Conservation (phyloP, 257 asterid species). For the Nicotiana obtusifolia region DNA sequence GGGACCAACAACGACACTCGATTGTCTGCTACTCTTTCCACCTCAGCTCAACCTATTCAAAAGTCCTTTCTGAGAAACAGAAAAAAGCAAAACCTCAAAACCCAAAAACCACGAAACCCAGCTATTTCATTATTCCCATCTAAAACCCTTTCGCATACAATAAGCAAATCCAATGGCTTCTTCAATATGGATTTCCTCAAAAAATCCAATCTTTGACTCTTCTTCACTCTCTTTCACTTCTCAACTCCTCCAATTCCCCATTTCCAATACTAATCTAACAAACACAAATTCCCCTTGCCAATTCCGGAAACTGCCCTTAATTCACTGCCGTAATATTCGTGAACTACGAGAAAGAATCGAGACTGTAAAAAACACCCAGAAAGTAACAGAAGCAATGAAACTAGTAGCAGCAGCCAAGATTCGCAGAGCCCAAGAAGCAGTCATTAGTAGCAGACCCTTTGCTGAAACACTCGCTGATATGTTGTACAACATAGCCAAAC, state of each 20-base stretch:
- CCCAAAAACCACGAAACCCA: background rate
- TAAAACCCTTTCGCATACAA: background rate
- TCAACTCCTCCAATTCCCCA: background rate
- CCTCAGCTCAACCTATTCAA: too few relatives aligned
- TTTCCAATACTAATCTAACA: background rate
- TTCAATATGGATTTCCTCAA: background rate
- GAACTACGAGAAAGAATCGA: slow-evolving; percentile 53
- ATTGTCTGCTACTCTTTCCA: too few relatives aligned
- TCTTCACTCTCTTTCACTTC: slow-evolving; percentile 1
- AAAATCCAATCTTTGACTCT: background rate
- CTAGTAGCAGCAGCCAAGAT: slow-evolving; percentile 73
- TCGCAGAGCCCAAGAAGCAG: slow-evolving; percentile 74
- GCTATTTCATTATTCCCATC: background rate
- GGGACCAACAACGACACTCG: too few relatives aligned
- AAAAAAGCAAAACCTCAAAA: too few relatives aligned
- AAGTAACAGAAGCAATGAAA: slow-evolving; percentile 69
- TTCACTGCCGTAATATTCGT: slow-evolving; percentile 44
- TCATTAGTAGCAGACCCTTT: slow-evolving; percentile 54
- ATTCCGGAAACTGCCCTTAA: background rate
- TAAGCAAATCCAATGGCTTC: background rate
- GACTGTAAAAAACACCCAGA: slow-evolving; percentile 54
- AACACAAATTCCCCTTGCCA: background rate
- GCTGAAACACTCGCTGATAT: slow-evolving; percentile 54
- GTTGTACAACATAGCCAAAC: slow-evolving; percentile 45
- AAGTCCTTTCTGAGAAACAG: too few relatives aligned